Conservation (phyloP, 164 flowering plant genomes). For the Annona cherimola region DNA sequence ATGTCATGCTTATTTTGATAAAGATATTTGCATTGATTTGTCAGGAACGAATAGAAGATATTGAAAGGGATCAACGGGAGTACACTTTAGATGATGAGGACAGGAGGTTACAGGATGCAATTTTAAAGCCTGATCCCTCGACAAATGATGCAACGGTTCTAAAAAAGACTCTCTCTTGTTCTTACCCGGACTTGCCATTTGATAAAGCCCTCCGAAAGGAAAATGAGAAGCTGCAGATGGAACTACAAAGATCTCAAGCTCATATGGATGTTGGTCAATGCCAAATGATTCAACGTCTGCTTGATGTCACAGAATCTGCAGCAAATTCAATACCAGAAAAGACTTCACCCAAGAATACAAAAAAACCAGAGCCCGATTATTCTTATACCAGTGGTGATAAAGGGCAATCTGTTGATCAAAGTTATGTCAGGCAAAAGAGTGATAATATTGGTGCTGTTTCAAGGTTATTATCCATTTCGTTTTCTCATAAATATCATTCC, state of each 20-base stretch:
- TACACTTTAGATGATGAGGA: slow-evolving; percentile 94
- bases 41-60: slow-evolving; percentile 80
- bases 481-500: background rate
- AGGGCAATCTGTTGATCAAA: slow-evolving; percentile 27
- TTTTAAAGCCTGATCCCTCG: slow-evolving; percentile 60
- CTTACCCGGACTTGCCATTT: slow-evolving; percentile 70
- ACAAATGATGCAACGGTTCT: slow-evolving; percentile 44
- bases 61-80: slow-evolving; percentile 83
- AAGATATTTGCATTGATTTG: slow-evolving; percentile 4
- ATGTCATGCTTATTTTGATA: background rate
- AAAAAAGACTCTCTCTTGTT: slow-evolving; percentile 81
- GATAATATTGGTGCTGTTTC: slow-evolving; percentile 30
- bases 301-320: slow-evolving; percentile 68
- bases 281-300: slow-evolving; percentile 73
- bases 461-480: slow-evolving; percentile 36
- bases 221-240: slow-evolving; percentile 79
- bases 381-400: slow-evolving; percentile 32
- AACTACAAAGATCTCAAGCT: slow-evolving; percentile 75
- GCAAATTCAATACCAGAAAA: slow-evolving; percentile 41
- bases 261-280: slow-evolving; percentile 65
- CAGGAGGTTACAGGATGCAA: slow-evolving; percentile 56
- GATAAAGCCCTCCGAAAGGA: slow-evolving; percentile 67
- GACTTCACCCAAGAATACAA: slow-evolving; percentile 36
- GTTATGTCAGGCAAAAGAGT: slow-evolving; percentile 24
- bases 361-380: slow-evolving; percentile 35